Base-by-base conservation (phyloP, 176 grass and related monocot genomes). In the Avena eriantha region DNA sequence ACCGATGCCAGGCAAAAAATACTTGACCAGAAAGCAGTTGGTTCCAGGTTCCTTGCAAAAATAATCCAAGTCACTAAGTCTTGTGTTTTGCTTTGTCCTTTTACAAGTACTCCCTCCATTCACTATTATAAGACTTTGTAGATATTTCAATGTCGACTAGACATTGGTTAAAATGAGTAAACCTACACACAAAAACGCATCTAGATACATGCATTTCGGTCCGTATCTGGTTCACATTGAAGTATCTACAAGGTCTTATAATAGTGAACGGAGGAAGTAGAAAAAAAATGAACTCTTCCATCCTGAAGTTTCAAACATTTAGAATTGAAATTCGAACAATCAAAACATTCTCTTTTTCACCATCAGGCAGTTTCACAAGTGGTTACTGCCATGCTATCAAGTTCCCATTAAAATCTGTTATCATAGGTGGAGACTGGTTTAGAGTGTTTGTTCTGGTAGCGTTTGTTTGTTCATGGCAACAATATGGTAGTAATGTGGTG, bases 21-120 rank as follows among this genome's bases (percentile, higher is more conserved):
- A 83, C 54, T 84, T 33, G 11, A 33, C 54, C 16, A 73, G 67
- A 78, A 58, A 78, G 19, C 58, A 56, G 16, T 82, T 82, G 10
- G 35, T 71, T 83, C 49, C 66, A 71, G 10, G 35, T 71, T 83
- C 49, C 66, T 55, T 69, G 48, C 31, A 71, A 55, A 57, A 24
- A 41, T 39, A 6, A 10, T 13, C 33, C 67, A 58, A 83, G 50
- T 83, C 80, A 82, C 65, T 13, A 39, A 43, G 66, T 71, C 54
- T 71, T 55, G 50, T 57, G 13, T 73, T 73, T 59, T 75, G 43
- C 7, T 63, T 35, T 33, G 5, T 15, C 8, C 14, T 72, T 64
- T 11, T 84, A 31, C 48, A 74, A 48, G 43, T 73, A 73, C 10
- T 39, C 36, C 36, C 36, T 39, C 36, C 36, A 6, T 39, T 39